Conservation (phyloP, 2,329 filamentous ascomycete species). For the Kalmusia sp. region DNA sequence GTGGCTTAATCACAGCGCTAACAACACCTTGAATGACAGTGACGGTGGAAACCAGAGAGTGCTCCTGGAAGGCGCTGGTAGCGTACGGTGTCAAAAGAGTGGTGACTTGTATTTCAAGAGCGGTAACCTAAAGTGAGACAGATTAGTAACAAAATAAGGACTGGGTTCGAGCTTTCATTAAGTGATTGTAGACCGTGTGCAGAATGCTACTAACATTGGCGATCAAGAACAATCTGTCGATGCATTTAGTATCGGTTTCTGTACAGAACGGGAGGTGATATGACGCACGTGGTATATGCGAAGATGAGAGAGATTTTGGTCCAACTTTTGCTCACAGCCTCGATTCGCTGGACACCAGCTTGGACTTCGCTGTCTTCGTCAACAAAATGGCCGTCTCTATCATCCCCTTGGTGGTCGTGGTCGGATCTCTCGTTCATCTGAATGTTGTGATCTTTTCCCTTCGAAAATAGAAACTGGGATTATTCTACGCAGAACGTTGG, state of each 20-base stretch:
- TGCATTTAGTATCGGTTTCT: too few species aligned
- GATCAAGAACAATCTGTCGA: constrained; percentile 58
- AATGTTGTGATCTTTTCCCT: neutral
- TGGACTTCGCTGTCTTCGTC: constrained; percentile 37
- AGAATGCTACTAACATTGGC: too few species aligned
- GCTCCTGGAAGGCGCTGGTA: constrained; percentile 68
- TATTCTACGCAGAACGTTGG: too few species aligned
- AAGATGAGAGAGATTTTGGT: constrained; percentile 54
- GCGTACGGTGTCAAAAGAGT: constrained; percentile 68
- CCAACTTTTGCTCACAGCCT: constrained; percentile 59
- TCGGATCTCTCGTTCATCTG: neutral
- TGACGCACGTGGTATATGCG: constrained; percentile 53
- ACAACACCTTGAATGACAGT: constrained; percentile 70
- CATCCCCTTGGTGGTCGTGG: neutral
- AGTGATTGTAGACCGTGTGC: too few species aligned
- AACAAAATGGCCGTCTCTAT: neutral
- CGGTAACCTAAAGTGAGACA: too few species aligned
- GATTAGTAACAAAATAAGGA: too few species aligned
- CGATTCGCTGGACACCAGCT: constrained; percentile 57
- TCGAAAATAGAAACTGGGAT: too few species aligned
- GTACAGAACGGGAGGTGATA: too few species aligned
- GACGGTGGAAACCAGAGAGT: constrained; percentile 71
- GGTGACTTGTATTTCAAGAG: constrained; percentile 71
- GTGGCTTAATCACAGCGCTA: constrained; percentile 65
- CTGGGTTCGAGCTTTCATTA: too few species aligned